phyloP scores from a whole-genome alignment of 2,329 filamentous ascomycete genomes.

The Pseudogymnoascus sp. region DNA sequence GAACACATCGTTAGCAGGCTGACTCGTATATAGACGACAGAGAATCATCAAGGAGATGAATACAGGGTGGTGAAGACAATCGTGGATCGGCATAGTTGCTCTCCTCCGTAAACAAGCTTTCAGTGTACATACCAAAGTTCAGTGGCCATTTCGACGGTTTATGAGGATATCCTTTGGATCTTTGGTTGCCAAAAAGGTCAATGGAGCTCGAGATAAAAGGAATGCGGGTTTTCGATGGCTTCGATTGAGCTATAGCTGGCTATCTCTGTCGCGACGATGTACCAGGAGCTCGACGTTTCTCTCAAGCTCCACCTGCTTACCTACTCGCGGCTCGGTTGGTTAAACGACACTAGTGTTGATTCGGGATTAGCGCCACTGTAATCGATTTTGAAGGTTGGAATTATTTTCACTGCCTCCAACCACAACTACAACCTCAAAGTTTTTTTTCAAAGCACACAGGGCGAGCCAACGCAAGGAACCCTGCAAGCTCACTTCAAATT shows the following conservation, averaged over 20 bases:
- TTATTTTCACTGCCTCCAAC: background rate
- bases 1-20: constrained; percentile 38
- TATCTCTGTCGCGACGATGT: constrained; percentile 6
- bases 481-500: constrained; percentile 30
- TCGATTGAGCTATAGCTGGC: constrained; percentile 15
- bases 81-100: background rate
- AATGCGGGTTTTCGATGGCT: constrained; percentile 9
- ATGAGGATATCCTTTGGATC: constrained; percentile 17
- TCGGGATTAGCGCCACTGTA: background rate
- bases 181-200: background rate
- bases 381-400: constrained; percentile 7
- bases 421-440: background rate
- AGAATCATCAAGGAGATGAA: constrained; percentile 14
- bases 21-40: constrained; percentile 4
- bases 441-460: constrained; percentile 32
- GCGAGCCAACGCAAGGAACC: constrained; percentile 59
- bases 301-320: constrained; percentile 6
- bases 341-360: constrained; percentile 19
- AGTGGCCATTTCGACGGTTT: constrained; percentile 60
- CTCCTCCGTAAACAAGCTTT: constrained; percentile 4
- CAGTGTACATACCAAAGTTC: constrained; percentile 69
- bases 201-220: constrained; percentile 10
- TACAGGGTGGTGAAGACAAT: constrained; percentile 5
- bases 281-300: constrained; percentile 5
- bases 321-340: constrained; percentile 17